Evolutionary conservation across 1,139 yeast genomes (phyloP), one percentile per base, ranked within the genome.

Genomic region (Protomyces arabidopsidicola): DNA sequence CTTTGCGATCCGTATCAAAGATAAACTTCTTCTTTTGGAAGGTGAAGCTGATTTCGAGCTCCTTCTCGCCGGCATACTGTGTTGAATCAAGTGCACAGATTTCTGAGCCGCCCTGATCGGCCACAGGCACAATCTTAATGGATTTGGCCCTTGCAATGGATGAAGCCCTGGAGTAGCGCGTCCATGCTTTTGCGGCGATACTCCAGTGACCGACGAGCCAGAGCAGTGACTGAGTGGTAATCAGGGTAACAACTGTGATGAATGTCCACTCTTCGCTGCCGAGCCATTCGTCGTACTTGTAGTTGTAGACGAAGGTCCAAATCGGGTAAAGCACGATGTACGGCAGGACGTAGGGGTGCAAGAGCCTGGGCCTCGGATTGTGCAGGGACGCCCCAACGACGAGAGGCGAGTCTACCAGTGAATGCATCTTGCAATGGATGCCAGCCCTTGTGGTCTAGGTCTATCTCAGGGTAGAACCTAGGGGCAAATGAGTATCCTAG

Each of bases 201-300:
- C 86, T 90, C 99, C 99, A 93, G 72, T 88, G 88, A n/a, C 98
- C 97, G 84, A 90, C 84, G 74, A 93, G 82, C 87, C 93, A 83
- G 65, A 93, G 77, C 73, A 93, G 78, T 66, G 86, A 78, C 73
- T 93, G 95, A 65, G 87, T 67, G 6, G 96, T 84, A 38, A 87
- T 75, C 64, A 91, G 80, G 8, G 90, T 75, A 65, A 95, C 87
- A 55, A 90, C 78, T 71, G 84, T 91, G 45, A 93, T 95, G 75
- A 89, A 90, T 0, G 98, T 93, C 90, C 90, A 85, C 67, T 80
- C 83, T 27, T 58, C 22, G 80, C 62, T 50, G 35, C 56, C 58
- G 20, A 76, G 42, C 84, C 84, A 80, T 76, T 86, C 90, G 60
- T 81, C 77, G 39, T 97, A 97, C 88, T 36, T 42, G 53, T n/a